A percentile compares a stretch with the other conserved stretches of the same genome.
These are phyloP conservation scores for Microsporum ferrugineum DNA, from an alignment of 2,329 filamentous ascomycete genomes.

Conservation along the genomic window DNA sequence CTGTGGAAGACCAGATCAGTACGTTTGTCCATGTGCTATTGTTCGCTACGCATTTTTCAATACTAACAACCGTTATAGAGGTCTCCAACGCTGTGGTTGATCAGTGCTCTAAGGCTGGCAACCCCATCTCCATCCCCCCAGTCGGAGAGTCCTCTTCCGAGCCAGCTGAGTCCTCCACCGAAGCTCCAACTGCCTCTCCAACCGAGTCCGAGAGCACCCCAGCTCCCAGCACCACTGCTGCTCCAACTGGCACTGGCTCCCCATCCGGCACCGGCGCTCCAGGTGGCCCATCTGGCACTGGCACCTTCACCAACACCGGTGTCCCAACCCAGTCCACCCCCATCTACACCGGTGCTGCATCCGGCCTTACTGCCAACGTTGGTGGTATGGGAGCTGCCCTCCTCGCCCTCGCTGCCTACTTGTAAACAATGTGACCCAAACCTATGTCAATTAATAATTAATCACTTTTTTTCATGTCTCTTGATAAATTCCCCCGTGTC, in stretches of 20 bases:
- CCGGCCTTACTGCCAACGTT: slow-evolving; percentile 11
- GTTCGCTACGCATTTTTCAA: too few relatives aligned
- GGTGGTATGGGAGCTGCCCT: slow-evolving; percentile 15
- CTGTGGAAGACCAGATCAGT: slow-evolving; percentile 6
- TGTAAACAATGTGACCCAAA: slow-evolving; percentile 27
- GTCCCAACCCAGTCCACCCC: slow-evolving; percentile 14
- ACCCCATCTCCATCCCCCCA: slow-evolving; percentile 28
- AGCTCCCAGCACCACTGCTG: background rate
- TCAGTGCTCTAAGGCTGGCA: slow-evolving; percentile 27
- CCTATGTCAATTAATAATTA: background rate
- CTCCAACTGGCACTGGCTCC: background rate
- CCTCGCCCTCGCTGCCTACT: slow-evolving; percentile 26
- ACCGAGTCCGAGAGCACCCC: background rate
- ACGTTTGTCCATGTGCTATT: background rate
- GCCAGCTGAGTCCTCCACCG: slow-evolving; percentile 2
- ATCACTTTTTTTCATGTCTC: background rate
- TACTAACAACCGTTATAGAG: slow-evolving; percentile 16
- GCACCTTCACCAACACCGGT: slow-evolving; percentile 9
- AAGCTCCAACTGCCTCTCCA: slow-evolving; percentile 3
- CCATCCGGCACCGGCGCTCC: slow-evolving; percentile 2
- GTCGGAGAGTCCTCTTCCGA: slow-evolving; percentile 12
- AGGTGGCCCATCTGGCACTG: slow-evolving; percentile 8
- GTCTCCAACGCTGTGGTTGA: slow-evolving; percentile 27
- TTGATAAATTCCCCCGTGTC: background rate
- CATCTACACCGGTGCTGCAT: slow-evolving; percentile 13